Base-by-base conservation (phyloP, 1,139 yeast species). In the Suhomyces maxii region DNA sequence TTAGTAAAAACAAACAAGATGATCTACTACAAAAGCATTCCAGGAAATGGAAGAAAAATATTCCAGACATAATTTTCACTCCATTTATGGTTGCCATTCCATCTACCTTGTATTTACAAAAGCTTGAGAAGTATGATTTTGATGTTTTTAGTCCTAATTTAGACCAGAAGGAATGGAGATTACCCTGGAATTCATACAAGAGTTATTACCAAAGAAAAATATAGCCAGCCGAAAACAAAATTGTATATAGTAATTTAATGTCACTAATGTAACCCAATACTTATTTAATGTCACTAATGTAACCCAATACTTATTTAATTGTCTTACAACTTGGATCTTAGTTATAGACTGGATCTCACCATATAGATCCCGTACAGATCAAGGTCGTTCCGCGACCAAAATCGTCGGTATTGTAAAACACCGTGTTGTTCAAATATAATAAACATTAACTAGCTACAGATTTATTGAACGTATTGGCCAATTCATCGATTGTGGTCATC, bases 11-110 rank as follows among this genome's bases (percentile, higher is more conserved):
- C 12, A 54, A 66, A 1, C 39, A 58, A 1, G 74, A 73, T 46
- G 51, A 57, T n/a, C 53, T 69, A 25, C 52, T 80, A 3, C 58
- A 64, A 23, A 57, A 52, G 26, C 69, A 70, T 34, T 57, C 68
- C 34, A 61, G 59, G 25, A 62, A 58, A 4, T 78, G 85, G 81
- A 69, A 72, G 42, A 60, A 60, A 14, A 69, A 70, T 5, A 53
- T 86, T 0, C 89, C 95, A 0, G 90, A 86, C 56, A 84, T 83
- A 34, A 55, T 86, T 25, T 82, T 78, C 56, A 75, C 85, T 2
- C 93, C 95, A 1, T 76, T 77, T 47, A 79, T 88, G 87, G 70
- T 76, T 10, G 79, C 84, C 0, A 70, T 86, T 5, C 95, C 96
- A 0, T 77, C 88, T 0, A 66, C 76, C 11, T 73, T 86, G 42